Conservation (phyloP, 1,139 yeast genomes). For the Hyphopichia burtonii region DNA sequence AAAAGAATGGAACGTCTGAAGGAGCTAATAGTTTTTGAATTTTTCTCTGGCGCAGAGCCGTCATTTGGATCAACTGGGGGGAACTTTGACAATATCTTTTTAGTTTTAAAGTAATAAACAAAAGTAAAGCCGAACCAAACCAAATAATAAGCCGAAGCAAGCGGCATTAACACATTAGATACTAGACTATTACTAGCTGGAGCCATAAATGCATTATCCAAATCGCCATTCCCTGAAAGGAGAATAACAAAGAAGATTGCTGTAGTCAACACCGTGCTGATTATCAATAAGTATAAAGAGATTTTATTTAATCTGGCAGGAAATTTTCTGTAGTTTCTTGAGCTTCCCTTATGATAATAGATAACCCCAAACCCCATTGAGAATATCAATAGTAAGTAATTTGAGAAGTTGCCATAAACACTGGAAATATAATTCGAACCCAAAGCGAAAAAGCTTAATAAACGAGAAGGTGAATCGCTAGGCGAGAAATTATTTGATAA, state of each 20-base stretch:
- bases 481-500: constrained; percentile 17
- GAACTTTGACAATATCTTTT: constrained; percentile 26
- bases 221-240: background rate
- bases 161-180: too few species aligned
- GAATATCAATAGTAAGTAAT: constrained; percentile 24
- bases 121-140: constrained; percentile 18
- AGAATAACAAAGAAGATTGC: background rate
- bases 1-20: constrained; percentile 29
- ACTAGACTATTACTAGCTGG: too few species aligned
- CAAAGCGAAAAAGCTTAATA: constrained; percentile 4
- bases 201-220: too few species aligned
- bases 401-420: constrained; percentile 7
- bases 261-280: background rate
- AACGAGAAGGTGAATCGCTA: constrained; percentile 4
- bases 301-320: constrained; percentile 17
- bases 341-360: constrained; percentile 25
- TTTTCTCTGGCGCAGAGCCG: constrained; percentile 11
- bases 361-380: constrained; percentile 43
- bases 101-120: constrained; percentile 27
- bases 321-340: constrained; percentile 26
- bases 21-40: constrained; percentile 21
- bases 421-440: constrained; percentile 4
- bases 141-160: too few species aligned
- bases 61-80: constrained; percentile 27
- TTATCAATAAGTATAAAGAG: background rate